Evolutionary conservation across 2,329 filamentous ascomycete species (phyloP), one percentile per base, ranked within the genome.

Genomic region (Fusarium sp.): DNA sequence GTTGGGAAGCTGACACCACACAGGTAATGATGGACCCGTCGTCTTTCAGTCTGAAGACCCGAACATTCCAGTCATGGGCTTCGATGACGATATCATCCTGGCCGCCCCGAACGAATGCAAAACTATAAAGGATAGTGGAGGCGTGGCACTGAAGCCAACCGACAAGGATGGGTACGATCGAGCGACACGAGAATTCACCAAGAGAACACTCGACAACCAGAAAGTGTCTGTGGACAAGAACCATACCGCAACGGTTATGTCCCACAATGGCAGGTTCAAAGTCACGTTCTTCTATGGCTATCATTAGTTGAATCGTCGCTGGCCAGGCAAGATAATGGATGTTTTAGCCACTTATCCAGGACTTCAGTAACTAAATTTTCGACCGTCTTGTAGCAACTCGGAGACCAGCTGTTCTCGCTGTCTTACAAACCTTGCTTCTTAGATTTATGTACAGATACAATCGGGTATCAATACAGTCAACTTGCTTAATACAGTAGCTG

Each of bases 21-120:
- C 6, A 66, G 63, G 63, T 3, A 67, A 66, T 6, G 63, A 66
- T 3, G 63, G 63, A 4, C 49, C 63, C 3, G 23, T 65, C 4
- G 13, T 62, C 10, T 38, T 67, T 3, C 36, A 53, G 6, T 64
- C 63, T 1, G 53, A 65, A 38, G 63, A 66, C 14, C 11, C 11
- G 1, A 50, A 44, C 3, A 33, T 63, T 0, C 57, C 56, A 4
- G 11, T 21, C n/a, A 56, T 59, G 46, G 63, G 63, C 0, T 66
- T 66, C 17, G 1, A 15, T 6, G 21, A 51, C 3, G 45, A 66
- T 27, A 47, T 67, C 27, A 45, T 66, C 3, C 36, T 48, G 4
- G 11, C n/a, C 14, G 60, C 63, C 10, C 63, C 63, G 1, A 33
- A 45, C 5, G 32, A 54, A 21, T 66, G 60, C n/a, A 52, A 21